These are phyloP conservation scores for Salpingoeca rosetta DNA, from an alignment of 78 protist species.

Conservation along the genomic window DNA sequence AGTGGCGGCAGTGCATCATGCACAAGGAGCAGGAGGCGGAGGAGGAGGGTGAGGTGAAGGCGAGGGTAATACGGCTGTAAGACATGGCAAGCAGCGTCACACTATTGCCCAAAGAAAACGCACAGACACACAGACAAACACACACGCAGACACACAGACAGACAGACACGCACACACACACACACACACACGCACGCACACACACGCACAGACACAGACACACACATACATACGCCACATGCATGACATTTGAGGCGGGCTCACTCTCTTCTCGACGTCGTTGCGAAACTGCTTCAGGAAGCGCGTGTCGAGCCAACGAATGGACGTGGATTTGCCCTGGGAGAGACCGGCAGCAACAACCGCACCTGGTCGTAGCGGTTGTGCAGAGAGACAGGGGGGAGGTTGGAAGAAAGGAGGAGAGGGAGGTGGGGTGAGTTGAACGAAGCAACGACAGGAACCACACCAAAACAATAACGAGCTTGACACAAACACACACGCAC, in stretches of 20 bases:
- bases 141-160: not conserved
- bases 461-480: not conserved
- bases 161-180: not conserved
- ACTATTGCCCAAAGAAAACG: not conserved
- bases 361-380: not conserved
- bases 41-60: not conserved
- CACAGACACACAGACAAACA: not conserved
- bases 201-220: too few species aligned
- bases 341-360: conserved; percentile 65
- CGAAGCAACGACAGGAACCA: not conserved
- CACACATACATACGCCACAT: too few species aligned
- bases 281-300: conserved; percentile 48
- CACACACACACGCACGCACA: conserved; percentile 51
- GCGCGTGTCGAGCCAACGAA: not conserved
- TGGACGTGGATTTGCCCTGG: conserved; percentile 56
- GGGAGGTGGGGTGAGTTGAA: not conserved
- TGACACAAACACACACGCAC: too few species aligned
- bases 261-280: conserved; percentile 55
- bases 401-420: too few species aligned
- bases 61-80: not conserved
- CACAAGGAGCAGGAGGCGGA: not conserved
- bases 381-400: too few species aligned
- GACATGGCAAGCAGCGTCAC: not conserved
- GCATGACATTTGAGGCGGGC: not conserved
- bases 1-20: not conserved